Base-by-base conservation (phyloP, 805 yeast species). In the Metschnikowia cerradonensis region DNA sequence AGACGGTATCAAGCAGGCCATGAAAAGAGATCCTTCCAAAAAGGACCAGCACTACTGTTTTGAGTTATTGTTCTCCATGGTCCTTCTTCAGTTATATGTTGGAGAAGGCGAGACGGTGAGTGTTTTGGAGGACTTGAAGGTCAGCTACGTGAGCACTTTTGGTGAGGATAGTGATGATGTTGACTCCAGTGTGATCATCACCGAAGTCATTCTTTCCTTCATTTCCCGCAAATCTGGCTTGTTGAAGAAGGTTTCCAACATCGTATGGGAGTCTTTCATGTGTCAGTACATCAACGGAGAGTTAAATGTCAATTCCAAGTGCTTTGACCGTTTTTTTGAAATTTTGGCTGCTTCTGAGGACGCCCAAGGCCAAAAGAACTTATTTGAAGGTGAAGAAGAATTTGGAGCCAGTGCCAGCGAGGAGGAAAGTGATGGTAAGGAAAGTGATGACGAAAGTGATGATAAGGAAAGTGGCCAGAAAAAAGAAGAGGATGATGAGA, bases 31-130 rank as follows among this genome's bases (percentile, higher is more conserved):
- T 10, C 69, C 57, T 26, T 23, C 63, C 60, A 3, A 45, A 53
- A 7, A 65, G 61, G 67, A 75, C 51, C 79, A 81, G 57, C 63
- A 84, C 54, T 70, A 72, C 51, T 86, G 90, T 40, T 85, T 92
- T 61, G 95, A 90, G 65, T 70, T 88, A 35, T 71, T 92, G 41
- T 80, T 88, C 50, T 85, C 96, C 0, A 81, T 88, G 78, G 84
- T 85, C 3, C 67, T 90, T 20, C 63, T 92, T 13, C 96, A 90
- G 64, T 73, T 91, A 33, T 90, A 84, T 62, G 72, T 83, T 49
- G 95, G 91, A 22, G 90, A 80, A 56, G 73, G 83, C 5, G 97
- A 92, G 53, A 84, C 96, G 0, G 80, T 87, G 6, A 74, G 81
- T 33, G 82, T 89, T 15, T 72, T 92, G 35, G 83, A 82, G 26